Conservation (phyloP, 257 asterid genomes). For the Ehretia macrophylla region DNA sequence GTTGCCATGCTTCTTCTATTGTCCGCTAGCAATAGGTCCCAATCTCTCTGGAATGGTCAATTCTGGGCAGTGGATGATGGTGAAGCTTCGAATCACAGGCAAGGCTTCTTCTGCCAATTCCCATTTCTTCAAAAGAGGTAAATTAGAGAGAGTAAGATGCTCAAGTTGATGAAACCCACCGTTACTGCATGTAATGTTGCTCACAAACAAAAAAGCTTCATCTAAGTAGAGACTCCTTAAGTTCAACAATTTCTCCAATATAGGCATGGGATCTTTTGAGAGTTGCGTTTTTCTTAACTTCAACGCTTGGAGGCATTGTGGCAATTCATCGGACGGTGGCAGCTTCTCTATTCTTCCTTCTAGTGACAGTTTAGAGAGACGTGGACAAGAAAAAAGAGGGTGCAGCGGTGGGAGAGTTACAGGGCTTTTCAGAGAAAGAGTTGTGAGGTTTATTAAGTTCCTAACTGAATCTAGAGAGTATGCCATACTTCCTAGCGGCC, state of each 20-base stretch:
- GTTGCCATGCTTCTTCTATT: no score
- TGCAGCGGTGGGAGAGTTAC: constrained; percentile 1
- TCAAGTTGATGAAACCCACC: constrained; percentile 6
- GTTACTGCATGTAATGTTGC: not conserved
- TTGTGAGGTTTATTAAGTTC: constrained; percentile 6
- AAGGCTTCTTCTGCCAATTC: not conserved
- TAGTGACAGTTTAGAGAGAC: constrained; percentile 2
- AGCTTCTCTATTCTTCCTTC: not conserved
- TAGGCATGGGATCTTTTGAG: constrained; percentile 12
- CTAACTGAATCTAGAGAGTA: constrained; percentile 2
- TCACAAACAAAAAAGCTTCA: no score
- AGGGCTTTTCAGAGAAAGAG: not conserved
- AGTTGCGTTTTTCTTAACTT: not conserved
- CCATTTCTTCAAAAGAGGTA: not conserved
- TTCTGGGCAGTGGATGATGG: not conserved
- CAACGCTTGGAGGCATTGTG: not conserved
- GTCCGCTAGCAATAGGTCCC: not conserved
- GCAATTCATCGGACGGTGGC: not conserved
- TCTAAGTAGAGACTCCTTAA: constrained; percentile 2
- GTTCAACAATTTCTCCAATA: constrained; percentile 4
- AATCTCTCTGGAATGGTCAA: constrained; percentile 6
- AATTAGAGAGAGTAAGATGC: not conserved
- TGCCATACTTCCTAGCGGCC: not conserved
- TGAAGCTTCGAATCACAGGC: constrained; percentile 2
- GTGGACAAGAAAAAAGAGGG: constrained; percentile 2